Evolutionary conservation across 2,329 filamentous ascomycete species (phyloP).

Genomic region (Curvularia sp.): DNA sequence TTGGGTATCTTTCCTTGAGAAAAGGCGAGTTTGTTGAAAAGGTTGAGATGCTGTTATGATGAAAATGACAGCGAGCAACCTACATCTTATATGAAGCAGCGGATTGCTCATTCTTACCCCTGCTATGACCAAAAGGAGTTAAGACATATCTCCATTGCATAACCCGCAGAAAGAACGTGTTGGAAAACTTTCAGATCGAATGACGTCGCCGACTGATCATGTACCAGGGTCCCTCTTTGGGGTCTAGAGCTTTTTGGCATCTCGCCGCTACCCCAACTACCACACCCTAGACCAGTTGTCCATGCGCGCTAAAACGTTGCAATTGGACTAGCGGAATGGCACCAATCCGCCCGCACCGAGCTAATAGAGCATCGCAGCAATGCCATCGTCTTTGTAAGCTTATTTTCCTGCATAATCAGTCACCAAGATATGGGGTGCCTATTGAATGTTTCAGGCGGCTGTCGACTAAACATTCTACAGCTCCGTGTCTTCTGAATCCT

Average conservation of each 20-base stretch:
- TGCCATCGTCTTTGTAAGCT: neutral
- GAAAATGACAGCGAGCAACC: neutral
- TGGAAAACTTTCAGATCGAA: constrained; percentile 25
- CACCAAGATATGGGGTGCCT: neutral
- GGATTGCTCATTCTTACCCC: constrained; percentile 3
- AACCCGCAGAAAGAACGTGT: neutral
- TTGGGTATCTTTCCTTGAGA: constrained; percentile 2
- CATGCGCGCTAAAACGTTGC: neutral
- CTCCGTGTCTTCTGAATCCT: neutral
- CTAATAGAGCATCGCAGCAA: neutral
- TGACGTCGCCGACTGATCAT: constrained; percentile 32
- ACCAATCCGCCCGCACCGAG: neutral
- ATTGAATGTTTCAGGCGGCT: neutral
- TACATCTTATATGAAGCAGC: constrained; percentile 20
- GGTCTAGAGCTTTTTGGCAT: constrained; percentile 15
- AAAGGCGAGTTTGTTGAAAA: neutral
- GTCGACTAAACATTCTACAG: neutral
- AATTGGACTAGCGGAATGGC: neutral
- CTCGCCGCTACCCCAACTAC: constrained; percentile 15
- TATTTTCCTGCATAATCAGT: neutral
- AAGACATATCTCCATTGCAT: neutral
- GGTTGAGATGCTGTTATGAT: neutral
- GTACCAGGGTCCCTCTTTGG: constrained; percentile 9
- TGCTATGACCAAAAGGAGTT: neutral
- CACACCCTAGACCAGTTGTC: constrained; percentile 19